A percentile compares a stretch with the other conserved stretches of the same genome.
Evolutionary conservation across 176 grass and related monocot species (phyloP).

Genomic region (Aegilops tauschii): DNA sequence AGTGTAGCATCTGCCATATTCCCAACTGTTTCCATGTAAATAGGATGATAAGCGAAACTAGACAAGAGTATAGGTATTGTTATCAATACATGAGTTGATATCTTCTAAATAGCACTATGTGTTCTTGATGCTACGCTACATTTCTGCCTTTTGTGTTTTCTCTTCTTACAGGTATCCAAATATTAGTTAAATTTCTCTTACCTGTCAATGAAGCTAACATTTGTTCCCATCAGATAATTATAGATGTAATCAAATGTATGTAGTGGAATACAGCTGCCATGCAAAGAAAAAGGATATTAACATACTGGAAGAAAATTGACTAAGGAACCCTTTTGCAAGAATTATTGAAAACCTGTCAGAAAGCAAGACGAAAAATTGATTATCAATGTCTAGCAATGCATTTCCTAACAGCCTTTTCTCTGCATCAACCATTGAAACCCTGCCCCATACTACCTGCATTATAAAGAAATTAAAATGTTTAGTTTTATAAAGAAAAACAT

Average conservation of each 20-base stretch:
- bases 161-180: constrained; percentile 20
- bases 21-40: constrained; percentile 6
- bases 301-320: constrained; percentile 6
- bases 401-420: constrained; percentile 94
- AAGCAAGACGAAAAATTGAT: constrained; percentile 95
- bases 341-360: constrained; percentile 79
- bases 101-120: neutral
- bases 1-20: neutral
- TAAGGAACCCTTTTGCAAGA: neutral
- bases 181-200: constrained; percentile 37
- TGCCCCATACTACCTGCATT: constrained; percentile 91
- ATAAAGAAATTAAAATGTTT: constrained; percentile 1
- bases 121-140: neutral
- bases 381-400: constrained; percentile 89
- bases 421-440: constrained; percentile 98
- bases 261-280: constrained; percentile 89
- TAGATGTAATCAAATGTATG: constrained; percentile 94
- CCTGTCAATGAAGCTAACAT: constrained; percentile 95
- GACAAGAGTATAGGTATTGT: constrained; percentile 4
- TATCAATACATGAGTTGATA: neutral
- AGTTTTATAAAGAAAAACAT: constrained; percentile 9
- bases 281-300: constrained; percentile 38
- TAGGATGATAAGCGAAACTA: constrained; percentile 4
- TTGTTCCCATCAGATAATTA: constrained; percentile 91
- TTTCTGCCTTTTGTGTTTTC: neutral